A percentile compares a stretch with the other conserved stretches of the same genome.
phyloP scores from a whole-genome alignment of 345 rosid species.

The Rhizophora apiculata region DNA sequence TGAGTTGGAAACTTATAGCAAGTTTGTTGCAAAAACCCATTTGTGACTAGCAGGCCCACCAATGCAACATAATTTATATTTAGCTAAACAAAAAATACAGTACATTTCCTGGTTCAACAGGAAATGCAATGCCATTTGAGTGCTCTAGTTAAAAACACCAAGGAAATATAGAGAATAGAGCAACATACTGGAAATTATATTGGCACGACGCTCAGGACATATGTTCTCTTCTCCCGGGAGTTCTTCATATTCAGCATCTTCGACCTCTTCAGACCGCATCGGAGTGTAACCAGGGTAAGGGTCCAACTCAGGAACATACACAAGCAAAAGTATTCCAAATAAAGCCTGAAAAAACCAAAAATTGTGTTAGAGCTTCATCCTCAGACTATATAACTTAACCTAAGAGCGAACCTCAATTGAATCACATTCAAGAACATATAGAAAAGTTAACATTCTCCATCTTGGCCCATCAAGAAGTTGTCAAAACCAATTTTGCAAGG shows the following conservation, averaged over 20 bases:
- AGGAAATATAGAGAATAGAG: constrained; percentile 11
- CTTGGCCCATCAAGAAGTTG: background rate
- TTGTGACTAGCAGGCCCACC: constrained; percentile 4
- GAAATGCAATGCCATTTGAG: constrained; percentile 1
- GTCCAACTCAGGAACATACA: constrained; percentile 77
- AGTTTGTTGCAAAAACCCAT: background rate
- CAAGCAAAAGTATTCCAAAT: constrained; percentile 77
- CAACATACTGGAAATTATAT: constrained; percentile 74
- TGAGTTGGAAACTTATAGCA: background rate
- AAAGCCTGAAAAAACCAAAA: constrained; percentile 52
- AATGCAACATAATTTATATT: background rate
- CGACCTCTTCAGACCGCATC: constrained; percentile 45
- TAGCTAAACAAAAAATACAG: constrained; percentile 1
- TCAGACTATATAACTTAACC: background rate
- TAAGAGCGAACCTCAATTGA: constrained; percentile 70
- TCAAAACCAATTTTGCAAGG: too few relatives aligned
- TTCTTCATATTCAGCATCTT: constrained; percentile 78
- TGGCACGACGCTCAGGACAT: constrained; percentile 84
- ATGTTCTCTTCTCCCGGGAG: constrained; percentile 86
- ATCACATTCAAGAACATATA: constrained; percentile 80
- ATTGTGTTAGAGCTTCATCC: constrained; percentile 14
- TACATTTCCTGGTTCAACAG: background rate
- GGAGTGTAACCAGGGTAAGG: constrained; percentile 89
- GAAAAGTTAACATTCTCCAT: constrained; percentile 19
- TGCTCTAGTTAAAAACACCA: background rate